These are phyloP conservation scores for Penicillium sp. DNA, from an alignment of 2,329 filamentous ascomycete genomes.

Conservation along the genomic window DNA sequence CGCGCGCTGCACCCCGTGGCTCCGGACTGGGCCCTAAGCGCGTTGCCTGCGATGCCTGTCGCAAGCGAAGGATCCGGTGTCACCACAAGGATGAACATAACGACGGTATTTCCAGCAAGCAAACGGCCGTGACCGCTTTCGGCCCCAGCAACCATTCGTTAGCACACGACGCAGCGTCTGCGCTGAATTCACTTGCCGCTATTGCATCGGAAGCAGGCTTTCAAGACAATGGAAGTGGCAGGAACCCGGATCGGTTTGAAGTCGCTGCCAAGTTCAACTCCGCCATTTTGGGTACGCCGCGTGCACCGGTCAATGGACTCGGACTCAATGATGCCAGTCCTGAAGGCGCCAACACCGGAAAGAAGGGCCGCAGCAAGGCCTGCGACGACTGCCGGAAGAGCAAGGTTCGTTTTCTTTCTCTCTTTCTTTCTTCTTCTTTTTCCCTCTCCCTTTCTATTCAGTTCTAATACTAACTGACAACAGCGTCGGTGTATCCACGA, in stretches of 20 bases:
- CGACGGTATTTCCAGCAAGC: too few species aligned
- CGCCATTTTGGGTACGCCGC: conserved; percentile 21
- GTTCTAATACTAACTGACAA: conserved; percentile 16
- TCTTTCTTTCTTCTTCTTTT: too few species aligned
- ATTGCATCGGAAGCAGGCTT: conserved; percentile 32
- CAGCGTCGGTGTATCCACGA: conserved; percentile 61
- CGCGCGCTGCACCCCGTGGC: conserved; percentile 45
- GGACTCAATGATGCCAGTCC: conserved; percentile 26
- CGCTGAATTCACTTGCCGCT: conserved; percentile 32
- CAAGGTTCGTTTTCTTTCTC: conserved; percentile 45
- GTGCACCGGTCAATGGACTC: too few species aligned
- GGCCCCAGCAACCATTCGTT: too few species aligned
- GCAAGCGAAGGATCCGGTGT: conserved; percentile 54
- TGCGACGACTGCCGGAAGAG: conserved; percentile 60
- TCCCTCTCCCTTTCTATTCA: too few species aligned
- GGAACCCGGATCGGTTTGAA: conserved; percentile 26
- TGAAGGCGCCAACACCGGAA: conserved; percentile 35
- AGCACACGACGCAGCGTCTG: conserved; percentile 33
- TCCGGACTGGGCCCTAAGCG: conserved; percentile 53
- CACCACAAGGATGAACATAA: conserved; percentile 54
- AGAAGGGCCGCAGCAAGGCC: conserved; percentile 55
- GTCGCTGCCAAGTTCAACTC: conserved; percentile 21
- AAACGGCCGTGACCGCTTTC: too few species aligned
- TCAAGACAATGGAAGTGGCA: conserved; percentile 19
- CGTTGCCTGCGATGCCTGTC: conserved; percentile 55